These are phyloP conservation scores for Lablab purpureus DNA, from an alignment of 306 rosid genomes.

Conservation along the genomic window DNA sequence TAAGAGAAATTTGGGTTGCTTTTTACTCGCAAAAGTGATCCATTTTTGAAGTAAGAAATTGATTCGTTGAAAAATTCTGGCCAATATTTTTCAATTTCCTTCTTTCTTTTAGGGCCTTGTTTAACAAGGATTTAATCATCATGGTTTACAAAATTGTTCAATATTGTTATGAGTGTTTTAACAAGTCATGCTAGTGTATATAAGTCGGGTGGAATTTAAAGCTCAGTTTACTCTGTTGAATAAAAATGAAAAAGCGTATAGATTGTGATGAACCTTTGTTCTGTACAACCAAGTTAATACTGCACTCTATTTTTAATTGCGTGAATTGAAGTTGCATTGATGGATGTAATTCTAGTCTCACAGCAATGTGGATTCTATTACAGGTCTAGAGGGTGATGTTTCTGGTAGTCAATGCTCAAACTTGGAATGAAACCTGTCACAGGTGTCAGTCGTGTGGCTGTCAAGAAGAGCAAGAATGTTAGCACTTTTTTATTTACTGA, in stretches of 20 bases:
- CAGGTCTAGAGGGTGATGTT: slow-evolving; percentile 70
- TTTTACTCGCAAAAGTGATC: not conserved
- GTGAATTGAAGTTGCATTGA: not conserved
- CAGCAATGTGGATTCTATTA: slow-evolving; percentile 36
- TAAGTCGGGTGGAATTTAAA: not conserved
- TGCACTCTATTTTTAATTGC: not conserved
- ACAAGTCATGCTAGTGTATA: not conserved
- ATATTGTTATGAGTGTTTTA: not conserved
- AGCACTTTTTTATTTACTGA: slow-evolving; percentile 22
- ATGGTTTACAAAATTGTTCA: slow-evolving; percentile 1
- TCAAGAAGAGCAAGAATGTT: slow-evolving; percentile 92
- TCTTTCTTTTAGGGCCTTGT: slow-evolving; percentile 4
- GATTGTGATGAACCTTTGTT: not conserved
- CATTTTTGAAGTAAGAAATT: not conserved
- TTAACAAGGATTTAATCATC: not conserved
- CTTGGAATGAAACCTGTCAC: slow-evolving; percentile 89
- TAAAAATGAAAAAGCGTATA: not conserved
- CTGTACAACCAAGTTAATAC: not conserved
- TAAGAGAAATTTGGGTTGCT: not conserved
- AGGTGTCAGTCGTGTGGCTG: slow-evolving; percentile 86
- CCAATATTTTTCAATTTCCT: not conserved
- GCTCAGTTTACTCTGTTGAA: not conserved
- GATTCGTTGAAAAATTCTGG: not conserved
- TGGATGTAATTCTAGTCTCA: not conserved
- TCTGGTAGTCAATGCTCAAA: slow-evolving; percentile 86